A percentile compares a stretch with the other conserved stretches of the same genome.
Conservation (phyloP, 2,329 filamentous ascomycete genomes). For the Fusarium temperatum region DNA sequence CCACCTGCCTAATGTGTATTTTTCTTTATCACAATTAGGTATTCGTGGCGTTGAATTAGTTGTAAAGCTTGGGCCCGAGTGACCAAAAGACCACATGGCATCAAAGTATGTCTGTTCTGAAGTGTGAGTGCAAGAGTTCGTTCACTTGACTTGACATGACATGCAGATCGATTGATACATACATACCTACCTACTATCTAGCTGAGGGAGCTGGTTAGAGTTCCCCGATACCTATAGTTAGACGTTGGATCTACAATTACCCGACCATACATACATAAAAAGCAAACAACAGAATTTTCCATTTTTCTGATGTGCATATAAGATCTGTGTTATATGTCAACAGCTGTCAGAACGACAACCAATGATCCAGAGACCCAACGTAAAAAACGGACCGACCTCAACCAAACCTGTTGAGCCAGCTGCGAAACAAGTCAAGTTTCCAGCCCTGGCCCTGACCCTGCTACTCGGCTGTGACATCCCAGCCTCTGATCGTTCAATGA, state of each 20-base stretch:
- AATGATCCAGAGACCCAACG: constrained; percentile 2
- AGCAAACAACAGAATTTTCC: background rate
- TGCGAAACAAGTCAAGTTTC: constrained; percentile 10
- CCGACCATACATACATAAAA: background rate
- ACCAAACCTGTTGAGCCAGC: background rate
- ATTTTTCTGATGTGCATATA: background rate
- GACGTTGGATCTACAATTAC: background rate
- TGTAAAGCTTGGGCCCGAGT: background rate
- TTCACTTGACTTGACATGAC: background rate
- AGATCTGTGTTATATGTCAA: constrained; percentile 4
- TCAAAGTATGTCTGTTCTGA: background rate
- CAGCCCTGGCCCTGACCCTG: background rate
- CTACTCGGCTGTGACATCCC: constrained; percentile 8
- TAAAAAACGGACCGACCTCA: constrained; percentile 2
- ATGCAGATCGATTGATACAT: background rate
- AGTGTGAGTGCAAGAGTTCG: background rate
- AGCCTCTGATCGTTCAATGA: constrained; percentile 23
- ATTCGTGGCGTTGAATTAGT: background rate
- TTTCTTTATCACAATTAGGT: background rate
- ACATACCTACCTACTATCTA: background rate
- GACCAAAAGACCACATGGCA: background rate
- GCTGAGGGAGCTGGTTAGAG: background rate
- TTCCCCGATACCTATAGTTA: background rate
- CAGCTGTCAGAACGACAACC: constrained; percentile 16
- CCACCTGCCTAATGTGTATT: constrained; percentile 22